Base-by-base conservation (phyloP, 2,329 filamentous ascomycete genomes). In the Xylogone sp. region DNA sequence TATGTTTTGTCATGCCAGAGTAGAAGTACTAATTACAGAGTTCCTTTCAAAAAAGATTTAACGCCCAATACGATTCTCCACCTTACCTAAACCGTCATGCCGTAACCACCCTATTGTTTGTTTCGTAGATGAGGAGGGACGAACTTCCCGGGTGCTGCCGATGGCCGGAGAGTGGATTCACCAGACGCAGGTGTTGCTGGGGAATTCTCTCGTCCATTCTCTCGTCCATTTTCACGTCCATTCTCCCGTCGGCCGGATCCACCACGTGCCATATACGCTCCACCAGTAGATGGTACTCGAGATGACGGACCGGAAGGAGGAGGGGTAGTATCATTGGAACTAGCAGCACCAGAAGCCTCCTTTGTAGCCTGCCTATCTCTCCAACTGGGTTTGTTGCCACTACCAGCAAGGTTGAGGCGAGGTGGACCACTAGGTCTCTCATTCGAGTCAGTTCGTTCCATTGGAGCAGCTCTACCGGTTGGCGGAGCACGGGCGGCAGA, bases 281-380 rank as follows among this genome's bases (percentile, higher is more conserved):
- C 71, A 31, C 74, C 70, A 53, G 65, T 72, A 24, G 65, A 59
- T 27, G 60, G 52, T 3, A 50, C 49, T 18, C 59, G 52, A 22
- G 56, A 46, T 4, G 6, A 7, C n/a, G 34, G n/a, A n/a, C n/a
- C 63, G n/a, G 62, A 52, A 29, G 62, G 60, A 43, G 63, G 57
- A 42, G 68, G 57, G 24, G 70, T 57, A 21, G 65, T 21, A 43
- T 42, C 45, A 34, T 52, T 50, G 16, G 56, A 42, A 45, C 61
- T 24, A 9, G 61, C 55, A 44, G 60, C 56, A 45, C 66, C 67
- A 49, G 64, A 57, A 47, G 63, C 53, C 19, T 62, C 61, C 69
- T 75, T 82, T 47, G 75, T 75, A 24, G 77, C 77, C 64, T 80
- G 69, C 48, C 81, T 74, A 18, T 86, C 83, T 70, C 82, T 80